These are phyloP conservation scores for Pisolithus orientalis DNA, from an alignment of 768 basidiomycete species.

Conservation along the genomic window DNA sequence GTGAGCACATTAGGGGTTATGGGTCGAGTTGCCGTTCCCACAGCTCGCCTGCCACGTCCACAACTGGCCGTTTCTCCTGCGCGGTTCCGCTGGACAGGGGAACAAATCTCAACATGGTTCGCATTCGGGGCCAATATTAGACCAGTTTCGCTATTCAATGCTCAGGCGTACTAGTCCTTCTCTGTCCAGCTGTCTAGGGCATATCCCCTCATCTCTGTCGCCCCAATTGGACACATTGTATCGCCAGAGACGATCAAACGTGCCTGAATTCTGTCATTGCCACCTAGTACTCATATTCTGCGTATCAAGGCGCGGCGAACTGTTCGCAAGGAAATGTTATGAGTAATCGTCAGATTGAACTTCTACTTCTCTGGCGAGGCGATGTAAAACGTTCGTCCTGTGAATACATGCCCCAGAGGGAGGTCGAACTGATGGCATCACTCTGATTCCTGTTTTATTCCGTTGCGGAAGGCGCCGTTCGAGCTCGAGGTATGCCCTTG, in stretches of 20 bases:
- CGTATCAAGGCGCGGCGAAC: neutral
- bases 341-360: neutral
- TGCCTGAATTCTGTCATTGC: neutral
- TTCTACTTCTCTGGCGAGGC: neutral
- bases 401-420: neutral
- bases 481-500: too few relatives aligned
- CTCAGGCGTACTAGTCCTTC: too few relatives aligned
- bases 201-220: neutral
- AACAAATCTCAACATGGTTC: too few relatives aligned
- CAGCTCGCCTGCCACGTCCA: too few relatives aligned
- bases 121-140: too few relatives aligned
- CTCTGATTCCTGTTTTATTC: neutral
- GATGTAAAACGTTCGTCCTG: neutral
- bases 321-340: neutral
- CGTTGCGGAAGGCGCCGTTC: neutral
- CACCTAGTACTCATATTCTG: neutral
- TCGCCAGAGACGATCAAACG: neutral
- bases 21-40: too few relatives aligned
- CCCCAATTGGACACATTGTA: neutral
- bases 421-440: neutral
- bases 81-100: too few relatives aligned
- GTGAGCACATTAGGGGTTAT: too few relatives aligned
- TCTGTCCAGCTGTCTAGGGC: too few relatives aligned
- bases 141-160: too few relatives aligned
- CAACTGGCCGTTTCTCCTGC: too few relatives aligned